Base-by-base conservation (phyloP, 202 grass and related monocot genomes). In the Saccharum hybrid region DNA sequence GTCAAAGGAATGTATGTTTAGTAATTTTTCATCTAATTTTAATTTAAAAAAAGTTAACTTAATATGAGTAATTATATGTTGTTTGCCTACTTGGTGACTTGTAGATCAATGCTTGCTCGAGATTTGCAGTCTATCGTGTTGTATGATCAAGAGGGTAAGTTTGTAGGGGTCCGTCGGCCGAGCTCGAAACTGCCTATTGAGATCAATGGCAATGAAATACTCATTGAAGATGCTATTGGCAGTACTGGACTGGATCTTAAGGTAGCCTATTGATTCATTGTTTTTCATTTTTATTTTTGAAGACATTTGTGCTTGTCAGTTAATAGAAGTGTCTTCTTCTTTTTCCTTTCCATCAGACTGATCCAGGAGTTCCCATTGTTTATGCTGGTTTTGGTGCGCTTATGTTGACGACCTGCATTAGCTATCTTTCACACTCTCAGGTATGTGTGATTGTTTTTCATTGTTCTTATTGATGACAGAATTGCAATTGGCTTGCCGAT, bases 101-200 rank as follows among this genome's bases (percentile, higher is more conserved):
- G 46, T 80, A 99, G 96, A 96, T 99, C 96, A 3, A 99, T 99
- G 96, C 91, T 96, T 82, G 91, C 93, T 76, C 91, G 96, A 63
- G 96, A 96, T 89, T 88, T 99, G 38, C 96, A 96, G 52, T 99
- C 96, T 66, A 91, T 99, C 54, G 93, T 96, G 63, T 63, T 96
- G 81, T 99, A 99, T 85, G 96, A 99, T 92, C 87, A 99, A 94
- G 96, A 96, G 48, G 93, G 96, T 59, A 99, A 99, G 82, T 96
- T 99, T 89, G 93, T 82, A 41, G 96, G 93, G 36, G 91, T 99
- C 76, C 96, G 96, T 75, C 82, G 93, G n/a, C 93, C 93, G 37
- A 92, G 75, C 78, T 99, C 96, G 22, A 99, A 92, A 89, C 84
- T 96, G 28, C 96, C 93, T 10, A 96, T 99, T 88, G 91, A 92